Conservation (phyloP, 345 rosid genomes). For the Euphorbia pulcherrima region DNA sequence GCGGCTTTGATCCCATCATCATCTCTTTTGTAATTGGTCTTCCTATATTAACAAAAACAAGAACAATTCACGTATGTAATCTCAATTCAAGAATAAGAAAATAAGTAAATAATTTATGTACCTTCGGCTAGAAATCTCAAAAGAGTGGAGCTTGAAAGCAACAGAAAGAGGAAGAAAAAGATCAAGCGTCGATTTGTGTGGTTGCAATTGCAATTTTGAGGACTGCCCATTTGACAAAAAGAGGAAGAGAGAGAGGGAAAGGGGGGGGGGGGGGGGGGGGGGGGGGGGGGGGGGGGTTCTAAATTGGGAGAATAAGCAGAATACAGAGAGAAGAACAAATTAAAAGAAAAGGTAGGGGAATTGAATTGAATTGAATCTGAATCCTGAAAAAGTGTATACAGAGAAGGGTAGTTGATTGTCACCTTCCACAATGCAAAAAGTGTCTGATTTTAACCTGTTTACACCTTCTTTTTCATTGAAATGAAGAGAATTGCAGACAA, state of each 20-base stretch:
- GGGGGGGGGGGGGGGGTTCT: conserved; percentile 1
- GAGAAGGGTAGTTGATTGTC: conserved; percentile 28
- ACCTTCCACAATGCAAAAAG: conserved; percentile 27
- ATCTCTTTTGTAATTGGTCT: conserved; percentile 27
- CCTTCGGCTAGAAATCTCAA: conserved; percentile 36
- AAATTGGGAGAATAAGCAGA: not conserved
- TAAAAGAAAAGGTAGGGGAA: conserved; percentile 14
- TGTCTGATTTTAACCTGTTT: conserved; percentile 3
- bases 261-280: not conserved
- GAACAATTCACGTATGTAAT: conserved; percentile 2
- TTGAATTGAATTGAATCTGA: conserved; percentile 27
- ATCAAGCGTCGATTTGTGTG: conserved; percentile 24
- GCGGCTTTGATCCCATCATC: conserved; percentile 59
- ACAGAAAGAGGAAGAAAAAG: conserved; percentile 32
- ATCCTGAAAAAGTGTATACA: conserved; percentile 23
- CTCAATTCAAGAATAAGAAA: not conserved
- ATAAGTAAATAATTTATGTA: conserved; percentile 6
- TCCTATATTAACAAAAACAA: conserved; percentile 31
- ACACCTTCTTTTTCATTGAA: conserved; percentile 7
- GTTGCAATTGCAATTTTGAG: conserved; percentile 25
- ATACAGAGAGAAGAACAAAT: conserved; percentile 8
- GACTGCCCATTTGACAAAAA: conserved; percentile 29
- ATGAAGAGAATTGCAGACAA: conserved; percentile 15
- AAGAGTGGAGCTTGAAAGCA: conserved; percentile 31
- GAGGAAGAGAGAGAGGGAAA: not conserved